Base-by-base conservation (phyloP, 345 rosid genomes). In the Populus euphratica region DNA sequence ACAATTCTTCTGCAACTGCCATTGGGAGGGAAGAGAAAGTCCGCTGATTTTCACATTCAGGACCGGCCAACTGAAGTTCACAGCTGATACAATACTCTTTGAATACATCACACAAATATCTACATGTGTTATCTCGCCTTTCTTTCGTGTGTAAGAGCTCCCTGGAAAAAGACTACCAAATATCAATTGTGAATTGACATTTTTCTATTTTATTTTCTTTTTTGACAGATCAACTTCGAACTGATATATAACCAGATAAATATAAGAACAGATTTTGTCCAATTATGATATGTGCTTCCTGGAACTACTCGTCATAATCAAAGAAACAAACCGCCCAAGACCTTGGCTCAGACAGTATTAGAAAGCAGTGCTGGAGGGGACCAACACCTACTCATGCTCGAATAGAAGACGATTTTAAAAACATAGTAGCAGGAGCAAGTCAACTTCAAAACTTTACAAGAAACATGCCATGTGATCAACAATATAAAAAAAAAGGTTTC, bases 61-160 rank as follows among this genome's bases (percentile, higher is more conserved):
- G 81, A 52, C 81, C 81, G 18, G 79, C 85, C 77, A 82, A 38
- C 6, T 82, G 81, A 78, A 82, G 81, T 43, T 78, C 85, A 21
- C 85, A 82, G 56, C 73, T 75, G 61, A 81, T 77, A 67, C 85
- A 82, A 41, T 43, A 41, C 35, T 78, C 72, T 63, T 33, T 29
- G 41, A 82, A 78, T 65, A 78, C 64, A 23, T 71, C 20, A 64
- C 56, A 61, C 73, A 82, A 31, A 71, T 72, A 76, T 56, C 47
- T 44, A 33, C 85, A 78, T 1, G 85, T 78, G 25, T 78, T 76
- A 25, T 61, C 76, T 27, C 72, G 77, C 79, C 85, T 70, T 64
- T 72, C 49, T 76, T 78, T 76, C 14, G 79, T 78, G 79, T 75
- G 85, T 44, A 82, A 62, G 29, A 82, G 81, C 39, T 75, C 85